Evolutionary conservation across 78 protist species (phyloP).

Genomic region (Tieghemostelium lacteum): DNA sequence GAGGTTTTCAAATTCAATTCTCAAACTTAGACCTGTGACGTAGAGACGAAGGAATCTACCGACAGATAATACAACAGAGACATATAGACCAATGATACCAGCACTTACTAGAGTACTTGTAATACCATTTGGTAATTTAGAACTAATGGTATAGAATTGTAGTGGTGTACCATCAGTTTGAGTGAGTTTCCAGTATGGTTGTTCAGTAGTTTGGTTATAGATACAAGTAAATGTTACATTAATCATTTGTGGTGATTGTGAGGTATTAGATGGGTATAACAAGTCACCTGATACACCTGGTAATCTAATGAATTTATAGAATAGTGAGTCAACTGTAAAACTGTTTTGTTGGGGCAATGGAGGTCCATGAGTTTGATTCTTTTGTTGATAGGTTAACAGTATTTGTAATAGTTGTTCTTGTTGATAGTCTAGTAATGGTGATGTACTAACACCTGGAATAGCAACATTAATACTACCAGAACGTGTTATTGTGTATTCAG

Average conservation of each 20-base stretch:
- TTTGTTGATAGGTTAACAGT: no score
- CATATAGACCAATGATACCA: slow-evolving; percentile 88
- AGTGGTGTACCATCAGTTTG: not conserved
- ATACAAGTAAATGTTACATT: slow-evolving; percentile 11
- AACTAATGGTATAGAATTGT: slow-evolving; percentile 30
- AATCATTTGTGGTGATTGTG: not conserved
- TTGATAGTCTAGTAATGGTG: not conserved
- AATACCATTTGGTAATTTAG: slow-evolving; percentile 68
- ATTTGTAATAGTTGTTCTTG: slow-evolving; percentile 3
- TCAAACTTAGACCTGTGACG: slow-evolving; percentile 29
- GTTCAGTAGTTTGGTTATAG: not conserved
- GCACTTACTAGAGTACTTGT: slow-evolving; percentile 60
- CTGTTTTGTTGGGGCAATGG: no score
- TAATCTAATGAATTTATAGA: slow-evolving; percentile 28
- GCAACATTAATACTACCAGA: slow-evolving; percentile 30
- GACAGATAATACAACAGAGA: slow-evolving; percentile 80
- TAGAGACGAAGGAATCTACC: slow-evolving; percentile 83
- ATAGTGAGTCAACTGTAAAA: slow-evolving; percentile 9
- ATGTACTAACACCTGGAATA: slow-evolving; percentile 28
- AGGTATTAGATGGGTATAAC: slow-evolving; percentile 25
- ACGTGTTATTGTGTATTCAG: slow-evolving; percentile 12
- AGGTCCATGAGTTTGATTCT: not conserved
- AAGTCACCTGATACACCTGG: slow-evolving; percentile 62
- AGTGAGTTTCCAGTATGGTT: slow-evolving; percentile 35
- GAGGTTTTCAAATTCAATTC: slow-evolving; percentile 67